Evolutionary conservation across 345 rosid species (phyloP), one percentile per base, ranked within the genome.

Genomic region (Bretschneidera sinensis): DNA sequence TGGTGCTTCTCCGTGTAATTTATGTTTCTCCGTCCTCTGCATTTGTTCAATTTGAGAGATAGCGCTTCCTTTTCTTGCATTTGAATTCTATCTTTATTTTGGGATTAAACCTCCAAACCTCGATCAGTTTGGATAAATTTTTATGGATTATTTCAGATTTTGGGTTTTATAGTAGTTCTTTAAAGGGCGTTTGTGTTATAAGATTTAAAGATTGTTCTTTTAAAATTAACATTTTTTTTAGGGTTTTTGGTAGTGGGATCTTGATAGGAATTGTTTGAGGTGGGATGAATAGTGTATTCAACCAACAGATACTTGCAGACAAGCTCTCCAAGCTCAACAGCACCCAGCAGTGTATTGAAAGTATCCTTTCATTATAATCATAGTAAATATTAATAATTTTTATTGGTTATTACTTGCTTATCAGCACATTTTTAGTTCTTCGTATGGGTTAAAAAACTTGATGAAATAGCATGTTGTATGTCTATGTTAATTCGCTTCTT

Each of bases 291-390:
- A 90, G 84, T 75, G 84, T 83, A 28, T 94, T 88, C 75, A 90
- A 86, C 57, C 96, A 94, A 73, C 82, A 88, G 85, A 88, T 90
- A 76, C 89, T 94, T 54, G 87, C 86, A 58, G 99, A 94, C 63
- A 90, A 90, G 88, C 99, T 94, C 60, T 82, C 96, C 21, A 88
- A 94, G 92, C 96, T 90, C 83, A 88, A 90, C 74, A 79, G 95
- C 88, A 88, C 95, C 49, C 97, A 94, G 55, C 97, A 90, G 64
- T 86, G 96, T 31, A 94, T 94, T 68, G 97, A 94, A 81, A 90
- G 99, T 94, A 94, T 83, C 85, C 81, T 81, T 71, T 64, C 60
- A 57, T 59, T 21, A 35, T 35, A 13, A 14, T 71, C 17, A 2
- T 43, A 6, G 35, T n/a, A 48, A 2, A 19, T 16, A 35, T 5